A percentile compares a stretch with the other conserved stretches of the same genome.
Conservation (phyloP, 805 yeast genomes). For the Dipodascus albidus region DNA sequence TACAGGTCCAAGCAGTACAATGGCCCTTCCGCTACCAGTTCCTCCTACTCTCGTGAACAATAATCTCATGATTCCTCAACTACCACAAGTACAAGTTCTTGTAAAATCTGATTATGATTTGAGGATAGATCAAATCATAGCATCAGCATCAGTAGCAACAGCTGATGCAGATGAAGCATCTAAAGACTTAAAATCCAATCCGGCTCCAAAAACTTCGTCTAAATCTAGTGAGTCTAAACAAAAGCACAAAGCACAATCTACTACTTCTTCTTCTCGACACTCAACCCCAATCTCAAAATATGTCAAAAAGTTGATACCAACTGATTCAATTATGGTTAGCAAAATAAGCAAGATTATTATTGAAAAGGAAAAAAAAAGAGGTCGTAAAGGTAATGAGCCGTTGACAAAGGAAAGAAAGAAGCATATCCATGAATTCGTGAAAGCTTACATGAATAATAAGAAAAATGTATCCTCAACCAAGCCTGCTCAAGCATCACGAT, state of each 20-base stretch:
- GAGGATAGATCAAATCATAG: not conserved
- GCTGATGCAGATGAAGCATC: not conserved
- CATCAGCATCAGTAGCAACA: not conserved
- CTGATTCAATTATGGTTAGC: conserved; percentile 44
- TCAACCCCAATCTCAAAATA: conserved; percentile 44
- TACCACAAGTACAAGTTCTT: not conserved
- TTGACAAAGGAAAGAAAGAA: conserved; percentile 52
- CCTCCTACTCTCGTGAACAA: not conserved
- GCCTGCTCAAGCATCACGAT: not conserved
- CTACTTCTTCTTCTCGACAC: not conserved
- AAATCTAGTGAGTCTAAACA: conserved; percentile 7
- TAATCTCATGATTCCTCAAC: conserved; percentile 3
- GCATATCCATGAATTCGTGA: conserved; percentile 57
- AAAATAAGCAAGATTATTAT: conserved; percentile 62
- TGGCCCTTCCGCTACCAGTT: not conserved
- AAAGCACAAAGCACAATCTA: not conserved
- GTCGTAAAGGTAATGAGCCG: conserved; percentile 30
- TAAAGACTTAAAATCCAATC: conserved; percentile 6
- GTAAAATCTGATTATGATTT: conserved; percentile 1
- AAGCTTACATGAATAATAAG: conserved; percentile 46
- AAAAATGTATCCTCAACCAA: not conserved
- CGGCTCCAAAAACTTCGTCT: not conserved
- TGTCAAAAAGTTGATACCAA: conserved; percentile 79
- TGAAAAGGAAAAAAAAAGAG: conserved; percentile 49
- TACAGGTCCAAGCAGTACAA: conserved; percentile 1